A percentile compares a stretch with the other conserved stretches of the same genome.
Conservation (phyloP, 2,329 filamentous ascomycete genomes). For the Pyrenochaeta sp. region DNA sequence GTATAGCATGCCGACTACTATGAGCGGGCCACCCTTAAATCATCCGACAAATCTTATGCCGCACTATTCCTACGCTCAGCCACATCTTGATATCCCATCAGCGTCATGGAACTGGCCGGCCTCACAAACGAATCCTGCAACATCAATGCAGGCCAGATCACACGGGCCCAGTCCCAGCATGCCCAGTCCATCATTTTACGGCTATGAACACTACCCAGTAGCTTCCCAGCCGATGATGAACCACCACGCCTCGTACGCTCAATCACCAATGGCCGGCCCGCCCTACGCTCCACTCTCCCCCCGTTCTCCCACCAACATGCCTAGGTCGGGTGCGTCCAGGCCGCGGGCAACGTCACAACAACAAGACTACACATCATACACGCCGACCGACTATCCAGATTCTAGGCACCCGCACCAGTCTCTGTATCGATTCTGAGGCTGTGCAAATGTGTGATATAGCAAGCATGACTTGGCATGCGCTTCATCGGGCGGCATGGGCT, state of each 20-base stretch:
- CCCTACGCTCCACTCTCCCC: slow-evolving; percentile 17
- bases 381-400: slow-evolving; percentile 25
- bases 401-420: slow-evolving; percentile 23
- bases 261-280: slow-evolving; percentile 14
- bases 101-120: slow-evolving; percentile 27
- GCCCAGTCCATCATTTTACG: slow-evolving; percentile 8
- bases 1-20: slow-evolving; percentile 20
- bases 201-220: slow-evolving; percentile 23
- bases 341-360: slow-evolving; percentile 17
- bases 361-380: slow-evolving; percentile 12
- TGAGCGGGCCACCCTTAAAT: slow-evolving; percentile 12
- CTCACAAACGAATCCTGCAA: slow-evolving; percentile 23
- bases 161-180: slow-evolving; percentile 12
- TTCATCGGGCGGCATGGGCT: neutral
- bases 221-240: slow-evolving; percentile 21
- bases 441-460: slow-evolving; percentile 17
- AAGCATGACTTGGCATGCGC: slow-evolving; percentile 4
- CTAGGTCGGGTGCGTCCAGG: too few species aligned
- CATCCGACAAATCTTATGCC: slow-evolving; percentile 12
- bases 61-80: slow-evolving; percentile 17
- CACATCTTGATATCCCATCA: slow-evolving; percentile 15
- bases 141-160: slow-evolving; percentile 23
- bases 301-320: slow-evolving; percentile 14
- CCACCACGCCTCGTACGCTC: slow-evolving; percentile 20
- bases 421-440: slow-evolving; percentile 29